A percentile compares a stretch with the other conserved stretches of the same genome.
Evolutionary conservation across 805 yeast genomes (phyloP).

Genomic region (Candida tammaniensis): DNA sequence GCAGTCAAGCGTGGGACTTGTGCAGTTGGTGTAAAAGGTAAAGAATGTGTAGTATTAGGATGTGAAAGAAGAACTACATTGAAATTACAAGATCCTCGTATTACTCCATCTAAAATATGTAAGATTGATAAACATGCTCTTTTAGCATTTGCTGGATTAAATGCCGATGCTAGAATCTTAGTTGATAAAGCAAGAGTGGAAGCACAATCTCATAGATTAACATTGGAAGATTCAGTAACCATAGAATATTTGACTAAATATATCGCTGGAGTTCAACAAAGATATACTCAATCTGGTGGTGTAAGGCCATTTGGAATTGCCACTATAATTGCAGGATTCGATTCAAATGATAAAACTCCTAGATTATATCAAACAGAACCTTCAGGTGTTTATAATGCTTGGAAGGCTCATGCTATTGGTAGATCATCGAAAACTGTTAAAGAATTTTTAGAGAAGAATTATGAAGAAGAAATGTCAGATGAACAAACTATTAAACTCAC

Average conservation of each 20-base stretch:
- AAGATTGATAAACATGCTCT: slow-evolving; percentile 87
- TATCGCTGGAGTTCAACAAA: slow-evolving; percentile 97
- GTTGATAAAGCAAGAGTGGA: slow-evolving; percentile 95
- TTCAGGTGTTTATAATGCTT: slow-evolving; percentile 92
- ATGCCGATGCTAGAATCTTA: slow-evolving; percentile 96
- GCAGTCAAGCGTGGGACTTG: slow-evolving; percentile 98
- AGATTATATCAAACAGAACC: slow-evolving; percentile 94
- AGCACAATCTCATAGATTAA: slow-evolving; percentile 90
- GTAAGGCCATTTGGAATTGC: slow-evolving; percentile 97
- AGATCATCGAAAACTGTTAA: slow-evolving; percentile 92
- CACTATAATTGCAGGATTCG: slow-evolving; percentile 94
- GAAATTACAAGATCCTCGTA: slow-evolving; percentile 94
- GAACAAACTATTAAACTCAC: slow-evolving; percentile 76
- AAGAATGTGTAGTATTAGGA: slow-evolving; percentile 84
- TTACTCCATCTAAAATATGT: slow-evolving; percentile 92
- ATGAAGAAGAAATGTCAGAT: slow-evolving; percentile 59
- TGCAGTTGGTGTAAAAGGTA: slow-evolving; percentile 95
- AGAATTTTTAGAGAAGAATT: slow-evolving; percentile 90
- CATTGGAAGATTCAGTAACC: slow-evolving; percentile 91
- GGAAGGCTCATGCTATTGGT: slow-evolving; percentile 98
- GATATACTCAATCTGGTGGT: slow-evolving; percentile 97
- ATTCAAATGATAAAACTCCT: slow-evolving; percentile 77
- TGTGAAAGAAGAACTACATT: slow-evolving; percentile 95
- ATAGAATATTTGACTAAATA: slow-evolving; percentile 90
- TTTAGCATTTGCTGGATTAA: slow-evolving; percentile 93